Evolutionary conservation across 441 rosid species (phyloP).

Genomic region (Bocquillonia castaneifolia): DNA sequence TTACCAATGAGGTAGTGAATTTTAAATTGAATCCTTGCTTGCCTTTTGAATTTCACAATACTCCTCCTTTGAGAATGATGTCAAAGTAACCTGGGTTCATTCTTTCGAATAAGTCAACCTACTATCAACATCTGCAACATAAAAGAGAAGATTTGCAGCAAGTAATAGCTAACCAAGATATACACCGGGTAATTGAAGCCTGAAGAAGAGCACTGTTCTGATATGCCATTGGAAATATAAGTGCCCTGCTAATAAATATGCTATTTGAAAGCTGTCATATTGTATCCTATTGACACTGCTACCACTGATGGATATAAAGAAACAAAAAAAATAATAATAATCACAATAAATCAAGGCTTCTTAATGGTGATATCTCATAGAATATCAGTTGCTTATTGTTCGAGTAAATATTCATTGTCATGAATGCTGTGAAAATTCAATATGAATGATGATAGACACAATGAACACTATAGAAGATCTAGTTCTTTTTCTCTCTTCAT

Average conservation of each 20-base stretch:
- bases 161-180: conserved; percentile 10
- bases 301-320: neutral
- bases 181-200: neutral
- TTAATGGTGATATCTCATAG: neutral
- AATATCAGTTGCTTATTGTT: neutral
- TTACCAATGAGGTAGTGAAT: conserved; percentile 30
- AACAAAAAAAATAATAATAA: too few species aligned
- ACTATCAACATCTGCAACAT: neutral
- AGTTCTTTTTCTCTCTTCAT: neutral
- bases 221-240: neutral
- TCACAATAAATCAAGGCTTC: neutral
- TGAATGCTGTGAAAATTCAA: neutral
- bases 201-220: conserved; percentile 1
- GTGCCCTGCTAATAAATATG: neutral
- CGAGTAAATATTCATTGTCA: too few species aligned
- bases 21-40: conserved; percentile 2
- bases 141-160: neutral
- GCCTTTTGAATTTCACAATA: neutral
- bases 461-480: neutral
- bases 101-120: neutral
- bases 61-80: neutral
- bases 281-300: neutral
- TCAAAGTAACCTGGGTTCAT: neutral
- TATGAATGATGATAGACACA: neutral
- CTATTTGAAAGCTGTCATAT: neutral